These are phyloP conservation scores for Sporothrix pseudoabietina DNA, from an alignment of 2,329 filamentous ascomycete genomes.

Conservation along the genomic window DNA sequence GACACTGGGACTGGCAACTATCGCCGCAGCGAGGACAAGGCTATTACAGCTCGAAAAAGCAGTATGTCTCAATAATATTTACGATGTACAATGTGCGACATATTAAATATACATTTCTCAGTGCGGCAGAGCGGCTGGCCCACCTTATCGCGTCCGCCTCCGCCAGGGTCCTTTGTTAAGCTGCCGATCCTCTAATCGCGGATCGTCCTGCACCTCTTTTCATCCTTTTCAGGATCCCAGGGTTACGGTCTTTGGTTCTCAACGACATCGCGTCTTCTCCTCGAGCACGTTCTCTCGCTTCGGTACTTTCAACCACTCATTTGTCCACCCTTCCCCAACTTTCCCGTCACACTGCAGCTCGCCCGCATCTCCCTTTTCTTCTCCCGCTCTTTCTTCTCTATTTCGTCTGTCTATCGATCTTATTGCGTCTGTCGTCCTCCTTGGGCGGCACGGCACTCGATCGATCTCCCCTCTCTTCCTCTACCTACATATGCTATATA, in stretches of 20 bases:
- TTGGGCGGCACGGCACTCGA: slow-evolving; percentile 8
- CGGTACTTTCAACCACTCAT: background rate
- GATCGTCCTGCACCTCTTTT: background rate
- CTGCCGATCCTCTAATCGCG: slow-evolving; percentile 16
- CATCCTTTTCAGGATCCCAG: background rate
- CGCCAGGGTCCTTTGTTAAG: background rate
- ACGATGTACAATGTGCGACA: too few relatives aligned
- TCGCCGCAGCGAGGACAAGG: background rate
- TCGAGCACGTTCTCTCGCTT: slow-evolving; percentile 1
- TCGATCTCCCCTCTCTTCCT: background rate
- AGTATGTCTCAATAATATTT: background rate
- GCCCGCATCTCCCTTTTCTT: slow-evolving; percentile 4
- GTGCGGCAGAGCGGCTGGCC: slow-evolving; percentile 3
- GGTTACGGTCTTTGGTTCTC: background rate
- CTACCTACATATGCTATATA: slow-evolving; percentile 26
- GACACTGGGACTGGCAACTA: background rate
- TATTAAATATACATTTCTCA: background rate
- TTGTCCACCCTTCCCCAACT: background rate
- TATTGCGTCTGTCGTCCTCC: background rate
- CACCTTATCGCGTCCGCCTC: slow-evolving; percentile 7
- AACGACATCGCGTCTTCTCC: slow-evolving; percentile 8
- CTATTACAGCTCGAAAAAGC: background rate
- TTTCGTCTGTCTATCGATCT: background rate
- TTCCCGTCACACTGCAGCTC: background rate
- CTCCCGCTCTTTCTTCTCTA: background rate